Evolutionary conservation across 164 flowering plant genomes (phyloP).

Genomic region (Stephania japonica): DNA sequence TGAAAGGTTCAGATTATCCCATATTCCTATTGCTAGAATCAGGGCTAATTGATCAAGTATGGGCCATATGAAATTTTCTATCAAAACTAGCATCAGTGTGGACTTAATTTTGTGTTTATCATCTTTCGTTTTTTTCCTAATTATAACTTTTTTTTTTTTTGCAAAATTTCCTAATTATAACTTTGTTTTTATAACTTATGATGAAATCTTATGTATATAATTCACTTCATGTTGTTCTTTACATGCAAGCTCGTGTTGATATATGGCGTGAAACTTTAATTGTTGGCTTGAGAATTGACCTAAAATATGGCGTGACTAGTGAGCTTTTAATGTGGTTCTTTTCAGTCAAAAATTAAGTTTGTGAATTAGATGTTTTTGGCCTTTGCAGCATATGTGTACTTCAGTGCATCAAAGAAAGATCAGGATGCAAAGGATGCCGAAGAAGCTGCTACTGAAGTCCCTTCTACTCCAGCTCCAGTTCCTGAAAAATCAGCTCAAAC

Average conservation of each 20-base stretch:
- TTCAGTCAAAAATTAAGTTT: neutral
- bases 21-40: neutral
- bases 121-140: neutral
- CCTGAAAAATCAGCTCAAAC: conserved; percentile 22
- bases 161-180: neutral
- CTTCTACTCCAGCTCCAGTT: conserved; percentile 32
- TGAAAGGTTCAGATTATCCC: neutral
- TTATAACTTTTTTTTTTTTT: too few relatives aligned
- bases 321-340: neutral
- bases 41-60: neutral
- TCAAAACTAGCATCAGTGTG: neutral
- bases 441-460: conserved; percentile 26
- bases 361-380: neutral
- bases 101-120: neutral
- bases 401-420: conserved; percentile 57
- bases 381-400: conserved; percentile 58
- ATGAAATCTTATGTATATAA: neutral
- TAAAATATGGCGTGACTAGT: neutral
- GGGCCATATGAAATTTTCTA: neutral
- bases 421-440: conserved; percentile 20
- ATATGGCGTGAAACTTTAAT: neutral
- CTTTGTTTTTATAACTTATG: too few relatives aligned
- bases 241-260: neutral
- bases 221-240: neutral
- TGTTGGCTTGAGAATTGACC: too few relatives aligned